Percentiles rank a stretch among this genome's conserved stretches.
Conservation (phyloP, 345 rosid species). For the Viola odorata region DNA sequence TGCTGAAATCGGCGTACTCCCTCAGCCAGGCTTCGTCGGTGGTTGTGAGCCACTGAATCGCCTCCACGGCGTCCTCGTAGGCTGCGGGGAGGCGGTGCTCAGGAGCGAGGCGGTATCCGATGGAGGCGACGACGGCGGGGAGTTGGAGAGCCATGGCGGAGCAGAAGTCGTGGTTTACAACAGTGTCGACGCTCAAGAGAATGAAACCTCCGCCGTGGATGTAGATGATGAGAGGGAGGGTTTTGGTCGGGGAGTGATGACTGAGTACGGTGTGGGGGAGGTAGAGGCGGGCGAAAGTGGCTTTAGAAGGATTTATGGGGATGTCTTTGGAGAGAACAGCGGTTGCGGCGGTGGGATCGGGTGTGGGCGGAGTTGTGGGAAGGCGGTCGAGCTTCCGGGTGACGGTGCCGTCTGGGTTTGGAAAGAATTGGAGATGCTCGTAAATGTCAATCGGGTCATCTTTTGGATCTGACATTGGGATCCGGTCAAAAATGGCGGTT, state of each 20-base stretch:
- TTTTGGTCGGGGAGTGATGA: slow-evolving; percentile 1
- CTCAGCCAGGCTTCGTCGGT: slow-evolving; percentile 33
- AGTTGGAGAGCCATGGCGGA: slow-evolving; percentile 27
- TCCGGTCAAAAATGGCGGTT: too few species aligned
- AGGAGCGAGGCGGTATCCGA: slow-evolving; percentile 54
- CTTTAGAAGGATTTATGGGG: background rate
- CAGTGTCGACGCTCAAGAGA: slow-evolving; percentile 23
- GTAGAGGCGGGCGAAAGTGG: slow-evolving; percentile 29
- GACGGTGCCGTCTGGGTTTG: slow-evolving; percentile 37
- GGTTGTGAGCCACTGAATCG: slow-evolving; percentile 33
- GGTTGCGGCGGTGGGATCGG: slow-evolving; percentile 10
- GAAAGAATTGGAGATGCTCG: slow-evolving; percentile 20
- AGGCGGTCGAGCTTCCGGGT: slow-evolving; percentile 20
- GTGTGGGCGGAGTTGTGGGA: slow-evolving; percentile 16
- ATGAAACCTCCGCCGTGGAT: slow-evolving; percentile 64
- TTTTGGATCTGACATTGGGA: too few species aligned
- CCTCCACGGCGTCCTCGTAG: slow-evolving; percentile 53
- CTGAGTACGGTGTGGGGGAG: slow-evolving; percentile 15
- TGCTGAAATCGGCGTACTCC: slow-evolving; percentile 29
- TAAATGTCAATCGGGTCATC: background rate
- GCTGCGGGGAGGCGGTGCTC: slow-evolving; percentile 68
- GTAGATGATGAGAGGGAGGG: slow-evolving; percentile 50
- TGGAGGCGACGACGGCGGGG: slow-evolving; percentile 35
- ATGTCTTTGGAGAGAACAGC: slow-evolving; percentile 1
- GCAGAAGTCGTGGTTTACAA: slow-evolving; percentile 31